Conservation (phyloP, 768 basidiomycete genomes). For the Mycena capillaripes region DNA sequence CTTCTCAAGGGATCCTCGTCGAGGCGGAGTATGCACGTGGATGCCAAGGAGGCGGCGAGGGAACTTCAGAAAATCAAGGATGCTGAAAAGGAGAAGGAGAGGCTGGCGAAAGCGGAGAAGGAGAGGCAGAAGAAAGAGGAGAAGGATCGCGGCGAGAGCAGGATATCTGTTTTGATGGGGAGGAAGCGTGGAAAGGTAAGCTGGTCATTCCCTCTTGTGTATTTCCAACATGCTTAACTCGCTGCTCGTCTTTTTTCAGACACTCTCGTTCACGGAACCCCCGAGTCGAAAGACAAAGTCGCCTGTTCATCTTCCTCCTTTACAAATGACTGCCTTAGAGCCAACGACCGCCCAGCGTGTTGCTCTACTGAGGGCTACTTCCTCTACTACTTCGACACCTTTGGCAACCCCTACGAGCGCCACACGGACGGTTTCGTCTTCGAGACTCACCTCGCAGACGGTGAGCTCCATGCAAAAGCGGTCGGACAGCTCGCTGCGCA, state of each 20-base stretch:
- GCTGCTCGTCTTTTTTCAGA: slow-evolving; percentile 65
- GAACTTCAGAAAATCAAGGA: slow-evolving; percentile 58
- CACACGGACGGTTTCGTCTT: slow-evolving; percentile 63
- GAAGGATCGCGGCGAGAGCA: slow-evolving; percentile 91
- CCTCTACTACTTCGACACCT: slow-evolving; percentile 61
- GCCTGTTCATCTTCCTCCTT: slow-evolving; percentile 84
- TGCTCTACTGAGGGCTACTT: slow-evolving; percentile 78
- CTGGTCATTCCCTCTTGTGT: slow-evolving; percentile 24
- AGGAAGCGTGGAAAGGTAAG: slow-evolving; percentile 92
- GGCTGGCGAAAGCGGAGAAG: slow-evolving; percentile 57
- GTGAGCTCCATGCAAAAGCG: slow-evolving; percentile 91
- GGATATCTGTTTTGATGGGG: slow-evolving; percentile 90
- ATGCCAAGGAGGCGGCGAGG: slow-evolving; percentile 68
- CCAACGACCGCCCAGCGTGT: slow-evolving; percentile 87
- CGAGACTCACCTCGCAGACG: slow-evolving; percentile 84
- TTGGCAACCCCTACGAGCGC: slow-evolving; percentile 52
- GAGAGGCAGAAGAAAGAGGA: slow-evolving; percentile 80
- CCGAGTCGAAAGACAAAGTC: slow-evolving; percentile 71
- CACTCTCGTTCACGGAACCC: slow-evolving; percentile 85
- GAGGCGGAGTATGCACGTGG: slow-evolving; percentile 82
- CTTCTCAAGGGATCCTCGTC: slow-evolving; percentile 89
- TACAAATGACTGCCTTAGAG: slow-evolving; percentile 91
- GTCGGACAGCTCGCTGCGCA: slow-evolving; percentile 85
- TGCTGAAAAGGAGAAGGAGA: slow-evolving; percentile 58
- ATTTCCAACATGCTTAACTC: slow-evolving; percentile 29